phyloP scores from a whole-genome alignment of 176 grass and related monocot species.

The Hordeum marinum region DNA sequence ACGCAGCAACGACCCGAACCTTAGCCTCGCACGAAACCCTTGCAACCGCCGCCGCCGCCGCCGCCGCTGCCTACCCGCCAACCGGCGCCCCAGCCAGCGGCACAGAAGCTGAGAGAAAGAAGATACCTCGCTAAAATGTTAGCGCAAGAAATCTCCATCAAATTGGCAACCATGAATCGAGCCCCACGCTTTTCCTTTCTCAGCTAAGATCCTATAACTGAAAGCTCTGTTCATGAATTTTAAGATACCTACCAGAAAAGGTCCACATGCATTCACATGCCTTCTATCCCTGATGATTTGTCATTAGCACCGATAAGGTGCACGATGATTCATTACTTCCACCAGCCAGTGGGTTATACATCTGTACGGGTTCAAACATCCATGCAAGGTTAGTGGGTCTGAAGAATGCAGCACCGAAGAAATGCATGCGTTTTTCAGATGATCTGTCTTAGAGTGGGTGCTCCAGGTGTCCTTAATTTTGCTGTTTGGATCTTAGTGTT shows the following conservation, averaged over 20 bases:
- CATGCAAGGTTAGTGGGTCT: background rate
- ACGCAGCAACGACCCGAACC: too few species aligned
- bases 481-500: background rate
- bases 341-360: background rate
- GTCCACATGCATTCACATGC: background rate
- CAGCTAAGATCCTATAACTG: background rate
- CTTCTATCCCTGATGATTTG: background rate
- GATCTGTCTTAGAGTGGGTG: background rate
- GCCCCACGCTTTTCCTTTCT: background rate
- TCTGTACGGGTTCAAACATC: background rate
- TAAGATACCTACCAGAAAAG: background rate
- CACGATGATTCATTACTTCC: background rate
- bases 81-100: too few species aligned
- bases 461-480: background rate
- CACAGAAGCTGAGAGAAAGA: background rate
- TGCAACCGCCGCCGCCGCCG: too few species aligned
- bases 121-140: background rate
- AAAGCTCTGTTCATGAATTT: background rate
- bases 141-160: background rate
- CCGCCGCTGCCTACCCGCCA: too few species aligned
- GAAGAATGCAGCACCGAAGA: constrained; percentile 15
- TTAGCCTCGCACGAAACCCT: too few species aligned
- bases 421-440: background rate
- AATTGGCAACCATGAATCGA: background rate
- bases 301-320: background rate